phyloP scores from a whole-genome alignment of 192 early-diverging fungal genomes.

The Backusella macrospora region DNA sequence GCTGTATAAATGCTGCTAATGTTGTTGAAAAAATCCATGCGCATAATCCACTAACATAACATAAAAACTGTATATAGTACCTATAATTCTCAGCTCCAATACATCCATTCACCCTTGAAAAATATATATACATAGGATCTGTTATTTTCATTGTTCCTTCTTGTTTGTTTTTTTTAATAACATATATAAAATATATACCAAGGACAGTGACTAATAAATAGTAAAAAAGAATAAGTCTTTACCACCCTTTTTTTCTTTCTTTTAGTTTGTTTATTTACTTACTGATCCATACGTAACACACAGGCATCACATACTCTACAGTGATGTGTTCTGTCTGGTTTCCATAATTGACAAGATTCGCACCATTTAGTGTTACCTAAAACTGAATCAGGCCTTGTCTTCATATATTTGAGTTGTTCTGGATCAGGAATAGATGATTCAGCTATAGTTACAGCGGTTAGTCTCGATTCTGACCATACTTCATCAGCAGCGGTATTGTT shows the following conservation, averaged over 20 bases:
- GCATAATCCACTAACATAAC: slow-evolving; percentile 30
- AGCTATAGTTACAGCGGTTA: background rate
- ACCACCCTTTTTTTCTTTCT: background rate
- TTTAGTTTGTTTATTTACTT: slow-evolving; percentile 24
- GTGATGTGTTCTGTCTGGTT: slow-evolving; percentile 59
- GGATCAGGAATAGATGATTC: background rate
- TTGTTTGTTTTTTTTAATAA: background rate
- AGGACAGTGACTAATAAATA: slow-evolving; percentile 43
- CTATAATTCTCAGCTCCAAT: slow-evolving; percentile 51
- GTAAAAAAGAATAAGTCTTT: background rate
- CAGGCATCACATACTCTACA: slow-evolving; percentile 54
- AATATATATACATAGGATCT: background rate
- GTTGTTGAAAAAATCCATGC: slow-evolving; percentile 34
- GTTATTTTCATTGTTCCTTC: background rate
- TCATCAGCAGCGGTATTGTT: background rate
- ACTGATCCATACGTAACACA: slow-evolving; percentile 62
- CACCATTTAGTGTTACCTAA: slow-evolving; percentile 39
- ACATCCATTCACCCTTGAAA: slow-evolving; percentile 54
- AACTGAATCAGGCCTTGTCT: background rate
- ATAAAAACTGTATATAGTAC: slow-evolving; percentile 44
- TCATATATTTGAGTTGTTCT: background rate
- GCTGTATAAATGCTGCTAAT: slow-evolving; percentile 31
- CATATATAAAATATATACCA: slow-evolving; percentile 23
- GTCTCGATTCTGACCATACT: background rate
- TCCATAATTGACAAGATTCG: slow-evolving; percentile 49